Conservation (phyloP, 2,329 filamentous ascomycete genomes). For the Fusarium kyushuense region DNA sequence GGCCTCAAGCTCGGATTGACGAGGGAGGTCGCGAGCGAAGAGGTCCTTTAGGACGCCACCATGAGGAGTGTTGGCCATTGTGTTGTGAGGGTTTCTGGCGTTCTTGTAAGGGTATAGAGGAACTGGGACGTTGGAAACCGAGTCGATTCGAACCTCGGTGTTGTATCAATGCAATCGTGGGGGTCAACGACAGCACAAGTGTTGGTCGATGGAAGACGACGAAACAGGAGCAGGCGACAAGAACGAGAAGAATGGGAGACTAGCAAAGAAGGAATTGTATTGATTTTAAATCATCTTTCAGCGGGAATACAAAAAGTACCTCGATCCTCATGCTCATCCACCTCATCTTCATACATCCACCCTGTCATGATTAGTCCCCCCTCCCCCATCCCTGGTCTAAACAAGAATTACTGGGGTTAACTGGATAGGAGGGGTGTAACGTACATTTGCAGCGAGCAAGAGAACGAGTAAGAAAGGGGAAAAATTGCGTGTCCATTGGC, state of each 20-base stretch:
- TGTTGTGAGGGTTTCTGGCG: constrained; percentile 44
- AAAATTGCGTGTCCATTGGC: constrained; percentile 45
- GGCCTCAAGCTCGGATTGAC: constrained; percentile 79
- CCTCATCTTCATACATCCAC: constrained; percentile 40
- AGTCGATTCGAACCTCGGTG: constrained; percentile 22
- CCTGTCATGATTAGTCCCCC: constrained; percentile 38
- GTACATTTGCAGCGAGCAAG: constrained; percentile 10
- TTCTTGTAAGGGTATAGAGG: constrained; percentile 2
- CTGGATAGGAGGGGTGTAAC: constrained; percentile 30
- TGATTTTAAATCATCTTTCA: constrained; percentile 39
- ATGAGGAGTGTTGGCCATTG: constrained; percentile 79
- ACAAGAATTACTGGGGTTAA: constrained; percentile 34
- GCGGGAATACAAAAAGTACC: constrained; percentile 24
- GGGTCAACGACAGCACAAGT: constrained; percentile 42
- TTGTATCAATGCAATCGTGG: constrained; percentile 49
- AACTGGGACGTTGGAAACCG: constrained; percentile 20
- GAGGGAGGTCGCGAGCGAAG: constrained; percentile 88
- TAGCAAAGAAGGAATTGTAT: constrained; percentile 21
- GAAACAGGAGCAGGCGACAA: constrained; percentile 28
- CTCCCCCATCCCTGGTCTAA: constrained; percentile 31
- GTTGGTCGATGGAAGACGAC: constrained; percentile 23
- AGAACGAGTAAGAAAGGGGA: constrained; percentile 35
- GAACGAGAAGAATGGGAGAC: constrained; percentile 16
- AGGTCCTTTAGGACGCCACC: constrained; percentile 98
- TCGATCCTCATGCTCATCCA: constrained; percentile 27